These are phyloP conservation scores for Rhizopogon rudus DNA, from an alignment of 768 basidiomycete genomes.

Conservation along the genomic window DNA sequence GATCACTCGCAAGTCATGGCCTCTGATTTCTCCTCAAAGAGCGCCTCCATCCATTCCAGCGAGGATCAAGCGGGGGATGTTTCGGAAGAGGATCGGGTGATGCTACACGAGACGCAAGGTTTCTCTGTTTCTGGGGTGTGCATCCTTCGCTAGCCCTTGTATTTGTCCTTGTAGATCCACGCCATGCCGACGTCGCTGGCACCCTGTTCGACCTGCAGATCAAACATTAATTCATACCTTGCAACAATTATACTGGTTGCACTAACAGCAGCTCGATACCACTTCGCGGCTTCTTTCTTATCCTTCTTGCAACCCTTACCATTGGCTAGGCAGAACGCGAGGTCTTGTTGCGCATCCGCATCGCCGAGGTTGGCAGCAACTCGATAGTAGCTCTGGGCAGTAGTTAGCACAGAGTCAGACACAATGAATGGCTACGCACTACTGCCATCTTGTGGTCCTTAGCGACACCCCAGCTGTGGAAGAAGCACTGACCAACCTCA, in stretches of 20 bases:
- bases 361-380: constrained; percentile 85
- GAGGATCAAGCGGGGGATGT: constrained; percentile 6
- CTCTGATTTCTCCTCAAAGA: background rate
- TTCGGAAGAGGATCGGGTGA: background rate
- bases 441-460: constrained; percentile 91
- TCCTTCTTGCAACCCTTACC: constrained; percentile 90
- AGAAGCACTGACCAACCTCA: constrained; percentile 91
- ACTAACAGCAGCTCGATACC: constrained; percentile 84
- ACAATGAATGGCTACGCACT: constrained; percentile 36
- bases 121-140: background rate
- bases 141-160: constrained; percentile 14
- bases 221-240: background rate
- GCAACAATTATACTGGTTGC: background rate
- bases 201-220: constrained; percentile 55
- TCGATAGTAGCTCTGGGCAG: constrained; percentile 67
- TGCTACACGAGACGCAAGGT: background rate
- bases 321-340: constrained; percentile 81
- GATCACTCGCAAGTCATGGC: background rate
- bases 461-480: constrained; percentile 84
- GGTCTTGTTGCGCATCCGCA: constrained; percentile 79
- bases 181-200: constrained; percentile 79
- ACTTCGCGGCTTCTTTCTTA: constrained; percentile 79
- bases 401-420: background rate
- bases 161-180: constrained; percentile 93
- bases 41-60: constrained; percentile 5